phyloP scores from a whole-genome alignment of 495 filamentous ascomycete species.

The Trichoderma parareesei region DNA sequence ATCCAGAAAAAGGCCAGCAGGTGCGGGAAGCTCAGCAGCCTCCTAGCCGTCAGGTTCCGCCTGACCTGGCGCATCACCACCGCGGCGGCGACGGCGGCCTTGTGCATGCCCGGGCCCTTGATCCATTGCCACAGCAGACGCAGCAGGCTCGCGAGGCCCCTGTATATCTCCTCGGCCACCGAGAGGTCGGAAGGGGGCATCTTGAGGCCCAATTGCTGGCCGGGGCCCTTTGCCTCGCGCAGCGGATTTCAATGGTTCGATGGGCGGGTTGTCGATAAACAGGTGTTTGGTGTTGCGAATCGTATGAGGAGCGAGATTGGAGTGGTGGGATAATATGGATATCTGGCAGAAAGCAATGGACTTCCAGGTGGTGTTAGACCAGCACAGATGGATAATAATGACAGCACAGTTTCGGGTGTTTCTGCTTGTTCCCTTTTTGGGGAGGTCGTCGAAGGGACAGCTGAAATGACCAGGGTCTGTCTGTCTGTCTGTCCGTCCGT shows the following conservation, averaged over 20 bases:
- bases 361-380: too few species aligned
- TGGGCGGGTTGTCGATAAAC: background rate
- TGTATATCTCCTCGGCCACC: conserved; percentile 10
- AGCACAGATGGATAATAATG: too few species aligned
- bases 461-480: too few species aligned
- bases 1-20: conserved; percentile 65
- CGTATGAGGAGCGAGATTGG: too few species aligned
- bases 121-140: conserved; percentile 3
- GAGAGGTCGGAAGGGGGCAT: conserved; percentile 7
- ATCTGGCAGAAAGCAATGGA: too few species aligned
- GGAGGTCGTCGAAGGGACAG: too few species aligned
- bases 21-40: conserved; percentile 54
- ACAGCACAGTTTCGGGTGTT: too few species aligned
- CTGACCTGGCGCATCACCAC: conserved; percentile 21
- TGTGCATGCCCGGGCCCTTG: conserved; percentile 10
- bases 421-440: too few species aligned
- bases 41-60: conserved; percentile 34
- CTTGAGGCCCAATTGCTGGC: background rate
- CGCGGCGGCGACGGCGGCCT: background rate
- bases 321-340: too few species aligned
- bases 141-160: background rate
- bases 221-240: background rate
- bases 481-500: too few species aligned
- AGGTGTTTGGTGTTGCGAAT: background rate
- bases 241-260: background rate